Base-by-base conservation (phyloP, 306 rosid genomes). In the Neltuma alba region DNA sequence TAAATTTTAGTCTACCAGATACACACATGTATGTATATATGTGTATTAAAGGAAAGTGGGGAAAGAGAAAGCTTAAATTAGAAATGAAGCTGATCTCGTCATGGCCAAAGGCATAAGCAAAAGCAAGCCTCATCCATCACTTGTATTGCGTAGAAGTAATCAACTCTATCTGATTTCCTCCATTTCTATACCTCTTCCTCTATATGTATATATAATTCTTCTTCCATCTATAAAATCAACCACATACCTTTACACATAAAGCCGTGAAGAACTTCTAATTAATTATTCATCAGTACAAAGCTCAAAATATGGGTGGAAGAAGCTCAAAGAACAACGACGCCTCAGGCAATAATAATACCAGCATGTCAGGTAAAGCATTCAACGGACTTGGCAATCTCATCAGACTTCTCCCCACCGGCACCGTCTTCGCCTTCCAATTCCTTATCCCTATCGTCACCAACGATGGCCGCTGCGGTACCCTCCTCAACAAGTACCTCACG, bases 371-470 rank as follows among this genome's bases (percentile, higher is more conserved):
- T 0, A 79, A 42, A 20, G 80, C 94, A 15, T 38, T 88, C 0
- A 25, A 86, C 58, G 86, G 90, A 4, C 40, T 84, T 5, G 97
- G 91, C n/a, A 88, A 81, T 58, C 87, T 94, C 58, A 82, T 90
- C 52, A 87, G 83, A 70, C 89, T 89, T 78, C 96, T 94, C 27
- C 98, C 98, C 0, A 94, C 94, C 0, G 97, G 97, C 25, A 94
- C 98, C 0, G 87, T 94, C 33, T 94, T 94, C 83, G 34, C 86
- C 27, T 94, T 81, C 86, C 96, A 89, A 7, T 92, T 89, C 69
- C 79, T 88, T 15, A 90, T 80, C 83, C 98, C 97, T 0, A 77
- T 89, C n/a, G 11, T 92, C 4, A 90, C 96, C 76, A 88, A 89
- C 85, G 79, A 77, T 44, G 98, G 98, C 30, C 9, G 80, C 0